Evolutionary conservation across 495 filamentous ascomycete genomes (phyloP).

Genomic region (Trichoderma reesei): DNA sequence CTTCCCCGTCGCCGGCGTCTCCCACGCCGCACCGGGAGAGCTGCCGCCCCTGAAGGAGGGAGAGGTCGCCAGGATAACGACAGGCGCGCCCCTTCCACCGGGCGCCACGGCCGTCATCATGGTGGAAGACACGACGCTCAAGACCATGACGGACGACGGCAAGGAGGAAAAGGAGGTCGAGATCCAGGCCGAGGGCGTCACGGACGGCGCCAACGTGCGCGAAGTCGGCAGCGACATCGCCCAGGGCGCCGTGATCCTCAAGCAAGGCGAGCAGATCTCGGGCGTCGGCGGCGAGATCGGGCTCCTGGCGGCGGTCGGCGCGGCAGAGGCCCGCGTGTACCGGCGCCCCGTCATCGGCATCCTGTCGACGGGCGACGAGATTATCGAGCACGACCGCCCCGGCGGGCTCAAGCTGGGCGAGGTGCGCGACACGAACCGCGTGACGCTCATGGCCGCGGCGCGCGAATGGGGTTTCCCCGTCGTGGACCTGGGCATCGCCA

Average conservation of each 20-base stretch:
- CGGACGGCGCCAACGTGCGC: slow-evolving; percentile 75
- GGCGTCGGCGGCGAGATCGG: slow-evolving; percentile 85
- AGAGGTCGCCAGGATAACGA: slow-evolving; percentile 82
- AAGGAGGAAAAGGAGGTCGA: slow-evolving; percentile 80
- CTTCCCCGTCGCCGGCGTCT: slow-evolving; percentile 80
- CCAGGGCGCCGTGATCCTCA: slow-evolving; percentile 56
- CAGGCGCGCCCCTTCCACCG: slow-evolving; percentile 80
- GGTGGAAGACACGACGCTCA: slow-evolving; percentile 87
- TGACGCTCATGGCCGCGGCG: slow-evolving; percentile 69
- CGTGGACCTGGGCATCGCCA: slow-evolving; percentile 79
- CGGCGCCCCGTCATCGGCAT: slow-evolving; percentile 72
- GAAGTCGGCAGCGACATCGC: slow-evolving; percentile 85
- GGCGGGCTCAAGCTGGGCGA: slow-evolving; percentile 62
- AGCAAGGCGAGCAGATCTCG: slow-evolving; percentile 66
- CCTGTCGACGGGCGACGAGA: slow-evolving; percentile 90
- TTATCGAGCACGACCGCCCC: slow-evolving; percentile 64
- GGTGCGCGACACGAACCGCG: slow-evolving; percentile 88
- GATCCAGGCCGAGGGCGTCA: slow-evolving; percentile 67
- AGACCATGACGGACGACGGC: slow-evolving; percentile 62
- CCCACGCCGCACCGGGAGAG: slow-evolving; percentile 66
- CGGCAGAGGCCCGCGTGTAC: slow-evolving; percentile 62
- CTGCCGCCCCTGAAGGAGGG: slow-evolving; percentile 53
- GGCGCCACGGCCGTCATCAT: slow-evolving; percentile 90
- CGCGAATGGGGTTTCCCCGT: slow-evolving; percentile 67
- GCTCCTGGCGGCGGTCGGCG: slow-evolving; percentile 76